phyloP scores from a whole-genome alignment of 1,284 basidiomycete species.

The Mycena sp. region DNA sequence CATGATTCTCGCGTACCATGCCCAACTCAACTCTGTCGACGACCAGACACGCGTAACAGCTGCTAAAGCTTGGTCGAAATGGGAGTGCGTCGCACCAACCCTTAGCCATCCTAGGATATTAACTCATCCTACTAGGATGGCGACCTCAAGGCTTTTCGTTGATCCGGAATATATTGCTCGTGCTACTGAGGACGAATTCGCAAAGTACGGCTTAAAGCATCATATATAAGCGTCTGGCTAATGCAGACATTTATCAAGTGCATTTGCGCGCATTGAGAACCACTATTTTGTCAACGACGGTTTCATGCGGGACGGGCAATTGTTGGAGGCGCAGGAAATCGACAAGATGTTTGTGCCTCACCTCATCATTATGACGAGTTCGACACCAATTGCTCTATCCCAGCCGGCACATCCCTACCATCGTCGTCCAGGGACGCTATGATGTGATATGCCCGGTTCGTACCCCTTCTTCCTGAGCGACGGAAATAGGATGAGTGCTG shows the following conservation, averaged over 20 bases:
- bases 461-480: conserved; percentile 32
- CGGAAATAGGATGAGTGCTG: conserved; percentile 42
- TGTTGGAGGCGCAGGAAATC: conserved; percentile 85
- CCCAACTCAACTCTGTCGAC: conserved; percentile 82
- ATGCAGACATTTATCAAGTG: too few relatives aligned
- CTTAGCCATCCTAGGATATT: conserved; percentile 6
- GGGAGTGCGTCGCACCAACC: conserved; percentile 71
- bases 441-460: conserved; percentile 75
- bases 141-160: conserved; percentile 78
- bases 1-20: conserved; percentile 86
- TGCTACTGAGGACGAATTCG: conserved; percentile 79
- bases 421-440: conserved; percentile 89
- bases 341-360: conserved; percentile 81
- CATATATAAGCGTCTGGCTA: too few relatives aligned
- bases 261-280: conserved; percentile 92
- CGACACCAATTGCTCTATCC: conserved; percentile 4
- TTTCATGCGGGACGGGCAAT: conserved; percentile 91
- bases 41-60: conserved; percentile 74
- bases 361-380: neutral
- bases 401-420: conserved; percentile 86
- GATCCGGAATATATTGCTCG: conserved; percentile 77
- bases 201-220: too few relatives aligned
- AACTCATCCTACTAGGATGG: conserved; percentile 64
- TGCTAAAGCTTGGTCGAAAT: conserved; percentile 89
- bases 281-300: conserved; percentile 92